These are phyloP conservation scores for Trichoderma sp. DNA, from an alignment of 2,329 filamentous ascomycete genomes.

Conservation along the genomic window DNA sequence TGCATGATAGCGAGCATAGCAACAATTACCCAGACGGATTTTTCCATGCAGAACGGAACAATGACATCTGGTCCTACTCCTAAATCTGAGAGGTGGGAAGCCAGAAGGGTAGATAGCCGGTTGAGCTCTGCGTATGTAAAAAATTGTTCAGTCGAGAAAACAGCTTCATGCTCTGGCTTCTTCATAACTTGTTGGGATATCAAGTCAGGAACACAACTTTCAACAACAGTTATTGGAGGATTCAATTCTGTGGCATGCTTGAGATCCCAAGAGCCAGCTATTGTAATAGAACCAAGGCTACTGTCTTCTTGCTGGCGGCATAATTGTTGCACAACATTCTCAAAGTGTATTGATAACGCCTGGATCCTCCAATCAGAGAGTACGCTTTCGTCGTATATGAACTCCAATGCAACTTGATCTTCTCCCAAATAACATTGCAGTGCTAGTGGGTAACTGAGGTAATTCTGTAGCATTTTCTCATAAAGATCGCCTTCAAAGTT, in stretches of 20 bases:
- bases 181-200: not conserved
- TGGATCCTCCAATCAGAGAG: not conserved
- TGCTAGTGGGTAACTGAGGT: slow-evolving; percentile 10
- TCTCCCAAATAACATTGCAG: not conserved
- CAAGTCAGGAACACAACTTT: slow-evolving; percentile 31
- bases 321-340: not conserved
- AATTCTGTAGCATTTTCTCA: slow-evolving; percentile 3
- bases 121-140: not conserved
- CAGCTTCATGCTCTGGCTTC: slow-evolving; percentile 1
- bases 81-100: not conserved
- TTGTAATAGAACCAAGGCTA: not conserved
- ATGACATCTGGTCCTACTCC: slow-evolving; percentile 31
- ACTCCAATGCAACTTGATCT: not conserved
- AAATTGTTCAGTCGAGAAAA: slow-evolving; percentile 1
- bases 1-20: slow-evolving; percentile 32
- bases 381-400: not conserved
- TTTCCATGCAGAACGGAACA: slow-evolving; percentile 24
- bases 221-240: not conserved
- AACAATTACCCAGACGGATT: slow-evolving; percentile 27
- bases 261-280: slow-evolving; percentile 6
- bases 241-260: not conserved
- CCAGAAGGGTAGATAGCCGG: not conserved
- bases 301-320: not conserved
- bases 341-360: slow-evolving; percentile 6
- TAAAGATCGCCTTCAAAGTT: not conserved